Evolutionary conservation across 805 yeast genomes (phyloP).

Genomic region (Kodamaea kakaduensis): DNA sequence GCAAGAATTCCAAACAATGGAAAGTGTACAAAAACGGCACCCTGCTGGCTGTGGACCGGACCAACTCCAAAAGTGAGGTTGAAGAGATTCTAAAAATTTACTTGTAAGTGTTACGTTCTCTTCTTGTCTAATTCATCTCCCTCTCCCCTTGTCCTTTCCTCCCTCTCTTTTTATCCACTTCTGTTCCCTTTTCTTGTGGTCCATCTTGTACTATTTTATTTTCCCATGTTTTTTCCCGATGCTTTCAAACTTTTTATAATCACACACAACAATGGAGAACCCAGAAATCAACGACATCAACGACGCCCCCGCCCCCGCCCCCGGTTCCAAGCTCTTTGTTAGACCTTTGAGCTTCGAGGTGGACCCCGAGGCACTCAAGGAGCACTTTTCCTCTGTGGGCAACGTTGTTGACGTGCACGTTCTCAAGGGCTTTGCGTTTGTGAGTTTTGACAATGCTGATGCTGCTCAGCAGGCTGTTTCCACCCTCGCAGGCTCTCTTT

Average conservation of each 20-base stretch:
- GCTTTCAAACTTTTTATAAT: neutral
- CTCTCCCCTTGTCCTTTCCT: too few relatives aligned
- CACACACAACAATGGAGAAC: conserved; percentile 9
- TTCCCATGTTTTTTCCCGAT: too few relatives aligned
- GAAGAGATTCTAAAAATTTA: too few relatives aligned
- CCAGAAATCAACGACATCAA: conserved; percentile 4
- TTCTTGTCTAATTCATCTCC: too few relatives aligned
- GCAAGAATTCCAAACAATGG: too few relatives aligned
- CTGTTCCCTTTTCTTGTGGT: too few relatives aligned
- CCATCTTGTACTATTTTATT: too few relatives aligned
- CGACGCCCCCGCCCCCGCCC: conserved; percentile 3
- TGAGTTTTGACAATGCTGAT: conserved; percentile 70
- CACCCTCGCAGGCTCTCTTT: conserved; percentile 42
- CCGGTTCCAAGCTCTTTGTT: conserved; percentile 40
- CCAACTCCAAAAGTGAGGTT: too few relatives aligned
- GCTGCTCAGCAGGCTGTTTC: conserved; percentile 49
- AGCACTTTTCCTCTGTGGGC: conserved; percentile 63
- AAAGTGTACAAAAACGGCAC: too few relatives aligned
- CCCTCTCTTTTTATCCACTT: too few relatives aligned
- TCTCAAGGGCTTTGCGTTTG: conserved; percentile 83
- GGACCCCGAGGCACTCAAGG: conserved; percentile 56
- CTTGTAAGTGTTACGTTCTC: too few relatives aligned
- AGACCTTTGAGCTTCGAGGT: conserved; percentile 60
- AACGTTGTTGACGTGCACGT: conserved; percentile 63
- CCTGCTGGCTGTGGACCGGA: too few relatives aligned